phyloP scores from a whole-genome alignment of 1,284 basidiomycete genomes.

The Bjerkandera adusta region DNA sequence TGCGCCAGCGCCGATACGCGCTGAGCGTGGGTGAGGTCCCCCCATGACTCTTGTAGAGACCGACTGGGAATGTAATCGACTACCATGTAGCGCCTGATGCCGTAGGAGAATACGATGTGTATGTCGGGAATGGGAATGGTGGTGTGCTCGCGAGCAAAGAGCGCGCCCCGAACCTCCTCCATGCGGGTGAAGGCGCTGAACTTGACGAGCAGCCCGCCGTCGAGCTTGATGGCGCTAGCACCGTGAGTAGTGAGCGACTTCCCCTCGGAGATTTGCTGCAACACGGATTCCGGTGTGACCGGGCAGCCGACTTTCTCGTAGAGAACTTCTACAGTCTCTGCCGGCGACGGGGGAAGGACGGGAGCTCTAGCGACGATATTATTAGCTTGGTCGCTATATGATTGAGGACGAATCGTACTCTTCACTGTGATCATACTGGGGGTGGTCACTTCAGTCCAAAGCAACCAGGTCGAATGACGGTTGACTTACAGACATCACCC shows the following conservation, averaged over 20 bases:
- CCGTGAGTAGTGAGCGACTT: not conserved
- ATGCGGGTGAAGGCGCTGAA: not conserved
- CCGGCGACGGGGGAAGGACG: too few species aligned
- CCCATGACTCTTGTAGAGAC: not conserved
- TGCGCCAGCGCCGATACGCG: not conserved
- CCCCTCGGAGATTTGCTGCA: not conserved
- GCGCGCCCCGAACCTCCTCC: constrained; percentile 1
- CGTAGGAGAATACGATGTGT: not conserved
- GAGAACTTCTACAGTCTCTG: too few species aligned
- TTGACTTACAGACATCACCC: too few species aligned
- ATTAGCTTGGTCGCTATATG: too few species aligned
- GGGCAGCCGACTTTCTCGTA: not conserved
- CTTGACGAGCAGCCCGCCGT: constrained; percentile 2
- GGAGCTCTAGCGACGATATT: too few species aligned
- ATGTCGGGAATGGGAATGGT: not conserved
- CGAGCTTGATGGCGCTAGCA: not conserved
- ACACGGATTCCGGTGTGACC: not conserved
- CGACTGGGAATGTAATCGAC: not conserved
- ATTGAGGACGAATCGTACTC: too few species aligned
- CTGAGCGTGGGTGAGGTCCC: not conserved
- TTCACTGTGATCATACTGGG: too few species aligned
- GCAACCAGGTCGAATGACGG: too few species aligned
- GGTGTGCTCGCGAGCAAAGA: not conserved
- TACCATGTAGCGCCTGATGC: not conserved
- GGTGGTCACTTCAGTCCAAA: too few species aligned